Base-by-base conservation (phyloP, 1,284 basidiomycete genomes). In the Fomitopsis pinicola region DNA sequence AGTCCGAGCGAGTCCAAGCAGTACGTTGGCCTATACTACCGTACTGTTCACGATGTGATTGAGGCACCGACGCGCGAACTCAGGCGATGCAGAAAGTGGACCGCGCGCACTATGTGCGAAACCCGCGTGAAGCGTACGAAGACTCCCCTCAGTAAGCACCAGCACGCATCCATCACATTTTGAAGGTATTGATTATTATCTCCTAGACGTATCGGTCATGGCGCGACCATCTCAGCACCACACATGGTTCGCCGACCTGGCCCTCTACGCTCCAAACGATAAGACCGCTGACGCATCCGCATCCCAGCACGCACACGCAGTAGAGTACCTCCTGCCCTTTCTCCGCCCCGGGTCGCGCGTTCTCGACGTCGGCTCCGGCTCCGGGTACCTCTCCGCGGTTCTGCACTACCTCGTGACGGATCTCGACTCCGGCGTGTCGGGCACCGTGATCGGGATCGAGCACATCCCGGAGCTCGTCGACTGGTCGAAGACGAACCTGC, bases 171-270 rank as follows among this genome's bases (percentile, higher is more conserved):
- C 19, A 38, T 55, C 57, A 8, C 9, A 40, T 57, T 4, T 17
- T 3, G 10, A 14, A 46, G 10, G n/a, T 46, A 22, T 1, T 14
- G 7, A 10, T 0, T 2, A 8, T 22, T 10, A 1, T 1, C n/a
- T 30, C 3, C 52, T 67, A 93, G 90, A 72, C 67, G 80, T 9
- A 95, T 94, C 58, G 89, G 89, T 2, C 81, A 89, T 66, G 87
- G 85, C 14, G 94, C 94, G 22, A 97, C 94, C 0, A 95, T 96
- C 64, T 91, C 89, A 54, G 95, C 94, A 0, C 94, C 94, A 2
- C 94, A 96, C 72, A 96, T 95, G 92, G 90, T 89, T 45, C 48
- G 71, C 61, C 42, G 55, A 42, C 26, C 12, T 45, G 10, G 35
- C 42, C 42, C 52, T 55, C 5, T 17, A 6, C 55, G 58, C 58